Conservation (phyloP, 768 basidiomycete genomes). For the Hericium rajendrae region DNA sequence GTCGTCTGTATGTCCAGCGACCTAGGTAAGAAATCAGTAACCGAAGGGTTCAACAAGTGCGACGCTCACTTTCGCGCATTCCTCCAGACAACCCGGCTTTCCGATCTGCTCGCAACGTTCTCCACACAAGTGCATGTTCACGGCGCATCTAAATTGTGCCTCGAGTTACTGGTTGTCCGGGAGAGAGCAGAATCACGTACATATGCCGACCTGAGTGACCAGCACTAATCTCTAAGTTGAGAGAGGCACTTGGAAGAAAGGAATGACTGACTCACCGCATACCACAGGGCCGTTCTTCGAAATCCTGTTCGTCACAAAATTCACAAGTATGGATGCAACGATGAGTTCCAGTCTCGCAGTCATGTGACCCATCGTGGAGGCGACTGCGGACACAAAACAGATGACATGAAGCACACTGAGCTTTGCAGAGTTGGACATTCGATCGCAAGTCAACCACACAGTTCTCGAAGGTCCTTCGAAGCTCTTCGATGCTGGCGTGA, state of each 20-base stretch:
- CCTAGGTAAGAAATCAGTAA: slow-evolving; percentile 21
- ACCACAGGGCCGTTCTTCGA: slow-evolving; percentile 28
- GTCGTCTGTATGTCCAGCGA: slow-evolving; percentile 35
- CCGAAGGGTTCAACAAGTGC: neutral
- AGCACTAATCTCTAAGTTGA: slow-evolving; percentile 27
- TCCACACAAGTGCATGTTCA: slow-evolving; percentile 45
- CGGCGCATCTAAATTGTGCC: slow-evolving; percentile 32
- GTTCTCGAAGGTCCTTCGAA: slow-evolving; percentile 36
- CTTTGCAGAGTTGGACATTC: slow-evolving; percentile 39
- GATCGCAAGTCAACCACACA: slow-evolving; percentile 35
- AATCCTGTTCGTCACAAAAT: slow-evolving; percentile 26
- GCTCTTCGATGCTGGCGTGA: slow-evolving; percentile 34
- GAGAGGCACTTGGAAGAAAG: too few species aligned
- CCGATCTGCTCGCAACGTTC: slow-evolving; percentile 35
- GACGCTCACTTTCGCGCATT: slow-evolving; percentile 39
- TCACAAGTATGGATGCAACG: slow-evolving; percentile 34
- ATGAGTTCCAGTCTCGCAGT: slow-evolving; percentile 40
- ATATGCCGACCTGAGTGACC: slow-evolving; percentile 50
- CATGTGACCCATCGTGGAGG: slow-evolving; percentile 36
- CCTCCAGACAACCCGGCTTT: slow-evolving; percentile 39
- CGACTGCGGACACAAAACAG: slow-evolving; percentile 37
- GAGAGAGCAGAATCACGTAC: slow-evolving; percentile 23
- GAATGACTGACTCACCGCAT: slow-evolving; percentile 26
- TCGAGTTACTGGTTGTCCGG: neutral
- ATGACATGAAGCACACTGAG: slow-evolving; percentile 38